A percentile compares a stretch with the other conserved stretches of the same genome.
phyloP scores from a whole-genome alignment of 768 basidiomycete genomes.

The Termitomyces heimii region DNA sequence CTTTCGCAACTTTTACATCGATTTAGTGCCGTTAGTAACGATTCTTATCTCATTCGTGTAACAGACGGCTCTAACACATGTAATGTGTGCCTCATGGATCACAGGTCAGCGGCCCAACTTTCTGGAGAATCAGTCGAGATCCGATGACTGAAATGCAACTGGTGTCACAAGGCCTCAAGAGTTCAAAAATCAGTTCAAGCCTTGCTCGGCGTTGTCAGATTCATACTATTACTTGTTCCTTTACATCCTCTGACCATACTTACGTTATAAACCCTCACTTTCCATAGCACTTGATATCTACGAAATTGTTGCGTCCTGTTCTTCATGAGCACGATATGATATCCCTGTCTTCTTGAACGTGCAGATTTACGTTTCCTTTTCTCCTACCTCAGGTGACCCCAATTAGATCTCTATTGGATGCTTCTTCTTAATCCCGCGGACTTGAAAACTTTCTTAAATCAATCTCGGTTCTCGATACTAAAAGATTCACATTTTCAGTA shows the following conservation, averaged over 20 bases:
- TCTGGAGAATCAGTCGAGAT: too few relatives aligned
- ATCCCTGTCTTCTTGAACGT: not conserved
- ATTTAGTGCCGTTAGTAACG: too few relatives aligned
- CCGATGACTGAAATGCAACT: too few relatives aligned
- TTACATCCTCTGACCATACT: not conserved
- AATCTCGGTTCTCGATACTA: not conserved
- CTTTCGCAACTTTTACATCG: too few relatives aligned
- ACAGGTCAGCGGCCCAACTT: too few relatives aligned
- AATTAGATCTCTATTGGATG: not conserved
- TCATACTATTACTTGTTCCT: not conserved
- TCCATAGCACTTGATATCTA: not conserved
- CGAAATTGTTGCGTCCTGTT: not conserved
- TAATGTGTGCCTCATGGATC: too few relatives aligned
- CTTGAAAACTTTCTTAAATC: not conserved
- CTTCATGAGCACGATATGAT: not conserved
- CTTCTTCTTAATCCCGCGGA: not conserved
- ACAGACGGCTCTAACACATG: too few relatives aligned
- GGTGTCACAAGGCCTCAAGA: not conserved
- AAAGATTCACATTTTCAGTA: not conserved
- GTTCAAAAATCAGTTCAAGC: too few relatives aligned
- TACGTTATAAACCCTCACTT: too few relatives aligned
- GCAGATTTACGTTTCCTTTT: not conserved
- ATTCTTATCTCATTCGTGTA: too few relatives aligned
- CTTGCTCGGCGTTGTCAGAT: not conserved
- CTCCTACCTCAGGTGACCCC: not conserved